Evolutionary conservation across 306 rosid species (phyloP).

Genomic region (Cucumis hystrix): DNA sequence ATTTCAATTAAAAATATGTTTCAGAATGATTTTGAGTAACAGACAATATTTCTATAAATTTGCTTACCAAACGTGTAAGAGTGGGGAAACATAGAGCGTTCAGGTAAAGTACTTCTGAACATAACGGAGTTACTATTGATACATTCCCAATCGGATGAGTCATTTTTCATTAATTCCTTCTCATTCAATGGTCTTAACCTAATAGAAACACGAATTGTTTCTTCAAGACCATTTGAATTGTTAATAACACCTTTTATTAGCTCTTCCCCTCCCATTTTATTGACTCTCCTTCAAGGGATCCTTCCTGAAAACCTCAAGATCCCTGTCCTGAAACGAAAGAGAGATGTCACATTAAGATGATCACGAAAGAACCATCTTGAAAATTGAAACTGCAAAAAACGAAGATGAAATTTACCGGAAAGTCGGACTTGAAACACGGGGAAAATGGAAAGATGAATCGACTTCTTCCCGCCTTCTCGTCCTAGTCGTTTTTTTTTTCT

Average conservation of each 20-base stretch:
- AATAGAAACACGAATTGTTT: constrained; percentile 59
- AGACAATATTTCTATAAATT: no score
- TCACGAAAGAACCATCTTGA: not conserved
- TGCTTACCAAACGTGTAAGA: constrained; percentile 47
- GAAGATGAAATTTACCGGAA: not conserved
- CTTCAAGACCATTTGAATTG: constrained; percentile 24
- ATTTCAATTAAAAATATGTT: not conserved
- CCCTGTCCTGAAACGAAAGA: not conserved
- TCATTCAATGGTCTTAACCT: constrained; percentile 73
- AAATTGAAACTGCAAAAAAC: not conserved
- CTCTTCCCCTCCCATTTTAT: constrained; percentile 13
- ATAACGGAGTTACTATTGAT: constrained; percentile 24
- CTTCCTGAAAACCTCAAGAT: not conserved
- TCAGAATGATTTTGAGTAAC: no score
- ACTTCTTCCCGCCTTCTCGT: not conserved
- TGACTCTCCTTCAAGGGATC: not conserved
- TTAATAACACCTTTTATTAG: not conserved
- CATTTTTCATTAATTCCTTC: constrained; percentile 33
- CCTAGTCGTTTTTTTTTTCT: not conserved
- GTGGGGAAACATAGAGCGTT: constrained; percentile 29
- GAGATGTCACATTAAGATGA: not conserved
- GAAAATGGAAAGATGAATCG: not conserved
- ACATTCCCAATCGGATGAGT: constrained; percentile 52
- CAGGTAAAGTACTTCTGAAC: constrained; percentile 24
- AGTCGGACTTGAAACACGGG: not conserved